Percentiles rank a stretch among this genome's conserved stretches.
These are phyloP conservation scores for Canavalia ensiformis DNA, from an alignment of 306 rosid species.

Conservation along the genomic window DNA sequence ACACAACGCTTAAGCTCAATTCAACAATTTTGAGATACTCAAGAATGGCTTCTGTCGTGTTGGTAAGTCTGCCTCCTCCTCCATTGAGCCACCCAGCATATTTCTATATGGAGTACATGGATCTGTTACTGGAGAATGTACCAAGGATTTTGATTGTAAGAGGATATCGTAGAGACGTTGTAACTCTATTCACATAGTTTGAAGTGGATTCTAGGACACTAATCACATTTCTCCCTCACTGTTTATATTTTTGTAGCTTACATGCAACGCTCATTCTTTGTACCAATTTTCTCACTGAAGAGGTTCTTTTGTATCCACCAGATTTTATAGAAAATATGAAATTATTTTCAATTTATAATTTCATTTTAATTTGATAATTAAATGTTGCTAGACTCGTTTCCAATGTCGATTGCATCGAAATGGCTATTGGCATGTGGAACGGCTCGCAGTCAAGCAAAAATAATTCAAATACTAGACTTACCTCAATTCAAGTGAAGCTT, in stretches of 20 bases:
- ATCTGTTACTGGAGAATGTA: constrained; percentile 94
- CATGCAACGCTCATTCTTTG: constrained; percentile 68
- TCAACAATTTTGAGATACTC: constrained; percentile 89
- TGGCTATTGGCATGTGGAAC: background rate
- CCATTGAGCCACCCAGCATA: constrained; percentile 88
- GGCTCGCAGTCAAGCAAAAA: background rate
- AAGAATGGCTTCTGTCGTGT: constrained; percentile 98
- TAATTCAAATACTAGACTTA: background rate
- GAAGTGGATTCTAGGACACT: constrained; percentile 56
- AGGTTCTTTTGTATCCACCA: constrained; percentile 53
- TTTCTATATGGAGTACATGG: constrained; percentile 99
- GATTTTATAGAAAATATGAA: constrained; percentile 50
- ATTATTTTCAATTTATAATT: constrained; percentile 46
- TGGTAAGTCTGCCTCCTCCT: constrained; percentile 96
- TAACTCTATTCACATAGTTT: constrained; percentile 87
- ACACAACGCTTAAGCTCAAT: constrained; percentile 89
- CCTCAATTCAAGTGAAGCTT: background rate
- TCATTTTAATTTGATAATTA: constrained; percentile 18
- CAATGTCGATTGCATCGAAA: constrained; percentile 7
- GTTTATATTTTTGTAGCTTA: constrained; percentile 60
- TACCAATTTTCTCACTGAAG: constrained; percentile 54
- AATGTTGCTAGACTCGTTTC: background rate
- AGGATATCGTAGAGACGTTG: constrained; percentile 96
- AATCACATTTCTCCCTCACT: constrained; percentile 49
- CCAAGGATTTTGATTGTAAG: constrained; percentile 95